These are phyloP conservation scores for Pyrrhoderma noxium DNA, from an alignment of 1,284 basidiomycete genomes.

Conservation along the genomic window DNA sequence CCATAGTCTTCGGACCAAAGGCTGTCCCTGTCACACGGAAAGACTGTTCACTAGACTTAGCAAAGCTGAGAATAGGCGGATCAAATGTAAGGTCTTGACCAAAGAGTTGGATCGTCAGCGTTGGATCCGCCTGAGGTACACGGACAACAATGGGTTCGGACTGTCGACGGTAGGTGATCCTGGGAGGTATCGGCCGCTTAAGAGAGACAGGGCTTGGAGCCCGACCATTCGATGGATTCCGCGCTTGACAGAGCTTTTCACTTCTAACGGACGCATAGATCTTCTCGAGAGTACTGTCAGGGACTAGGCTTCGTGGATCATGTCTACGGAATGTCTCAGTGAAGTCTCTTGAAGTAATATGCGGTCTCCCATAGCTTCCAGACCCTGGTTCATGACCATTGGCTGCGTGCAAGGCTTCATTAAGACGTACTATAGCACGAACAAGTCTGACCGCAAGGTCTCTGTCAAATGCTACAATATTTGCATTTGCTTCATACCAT, in stretches of 20 bases:
- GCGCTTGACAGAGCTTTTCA: conserved; percentile 69
- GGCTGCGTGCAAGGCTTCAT: conserved; percentile 68
- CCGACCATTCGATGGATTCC: conserved; percentile 37
- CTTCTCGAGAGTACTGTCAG: conserved; percentile 66
- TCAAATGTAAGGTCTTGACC: conserved; percentile 85
- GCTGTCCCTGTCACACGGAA: conserved; percentile 81
- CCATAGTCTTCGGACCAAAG: conserved; percentile 75
- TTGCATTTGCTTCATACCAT: conserved; percentile 87
- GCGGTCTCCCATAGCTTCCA: conserved; percentile 55
- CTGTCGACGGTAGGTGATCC: conserved; percentile 77
- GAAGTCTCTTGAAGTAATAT: conserved; percentile 70
- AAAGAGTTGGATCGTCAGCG: conserved; percentile 72
- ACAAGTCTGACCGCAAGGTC: conserved; percentile 75
- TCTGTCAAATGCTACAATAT: conserved; percentile 69
- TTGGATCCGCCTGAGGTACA: conserved; percentile 73
- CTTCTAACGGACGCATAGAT: conserved; percentile 71
- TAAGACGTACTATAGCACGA: conserved; percentile 80
- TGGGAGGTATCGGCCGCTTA: conserved; percentile 65
- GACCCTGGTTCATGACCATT: conserved; percentile 53
- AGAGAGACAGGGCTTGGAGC: conserved; percentile 55
- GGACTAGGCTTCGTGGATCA: conserved; percentile 61
- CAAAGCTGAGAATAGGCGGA: conserved; percentile 73
- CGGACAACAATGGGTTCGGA: conserved; percentile 80
- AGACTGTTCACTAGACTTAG: conserved; percentile 67
- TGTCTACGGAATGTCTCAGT: conserved; percentile 69